These are phyloP conservation scores for Plantago rigida DNA, from an alignment of 305 asterid genomes.

Conservation along the genomic window DNA sequence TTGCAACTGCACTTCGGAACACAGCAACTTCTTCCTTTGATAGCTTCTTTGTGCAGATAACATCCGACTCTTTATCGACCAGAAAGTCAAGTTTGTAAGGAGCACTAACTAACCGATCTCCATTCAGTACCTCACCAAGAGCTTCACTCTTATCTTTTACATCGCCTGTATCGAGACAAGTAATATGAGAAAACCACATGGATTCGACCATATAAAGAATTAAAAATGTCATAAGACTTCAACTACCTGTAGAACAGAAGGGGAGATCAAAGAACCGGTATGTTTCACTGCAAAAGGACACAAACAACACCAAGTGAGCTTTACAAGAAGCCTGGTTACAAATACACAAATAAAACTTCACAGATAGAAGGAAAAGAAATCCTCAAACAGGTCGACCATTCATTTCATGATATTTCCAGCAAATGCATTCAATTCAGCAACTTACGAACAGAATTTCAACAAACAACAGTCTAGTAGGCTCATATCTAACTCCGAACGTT, in stretches of 20 bases:
- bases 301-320: conserved; percentile 19
- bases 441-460: no score
- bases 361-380: neutral
- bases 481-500: no score
- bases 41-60: conserved; percentile 49
- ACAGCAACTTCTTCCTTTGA: conserved; percentile 51
- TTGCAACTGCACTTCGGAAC: conserved; percentile 59
- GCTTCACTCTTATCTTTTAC: conserved; percentile 78
- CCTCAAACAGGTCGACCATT: no score
- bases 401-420: neutral
- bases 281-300: conserved; percentile 46
- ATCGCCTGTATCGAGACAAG: conserved; percentile 35
- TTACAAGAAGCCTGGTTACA: neutral
- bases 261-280: conserved; percentile 80
- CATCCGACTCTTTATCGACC: conserved; percentile 57
- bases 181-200: conserved; percentile 13
- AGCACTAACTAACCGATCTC: conserved; percentile 81
- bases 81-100: conserved; percentile 70
- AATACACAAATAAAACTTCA: neutral
- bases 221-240: neutral
- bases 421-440: neutral
- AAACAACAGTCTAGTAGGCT: no score
- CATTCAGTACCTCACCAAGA: conserved; percentile 76
- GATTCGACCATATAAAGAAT: neutral
- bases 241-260: conserved; percentile 57